Evolutionary conservation across 129 eudicot species (phyloP).

Genomic region (Lactuca saligna): DNA sequence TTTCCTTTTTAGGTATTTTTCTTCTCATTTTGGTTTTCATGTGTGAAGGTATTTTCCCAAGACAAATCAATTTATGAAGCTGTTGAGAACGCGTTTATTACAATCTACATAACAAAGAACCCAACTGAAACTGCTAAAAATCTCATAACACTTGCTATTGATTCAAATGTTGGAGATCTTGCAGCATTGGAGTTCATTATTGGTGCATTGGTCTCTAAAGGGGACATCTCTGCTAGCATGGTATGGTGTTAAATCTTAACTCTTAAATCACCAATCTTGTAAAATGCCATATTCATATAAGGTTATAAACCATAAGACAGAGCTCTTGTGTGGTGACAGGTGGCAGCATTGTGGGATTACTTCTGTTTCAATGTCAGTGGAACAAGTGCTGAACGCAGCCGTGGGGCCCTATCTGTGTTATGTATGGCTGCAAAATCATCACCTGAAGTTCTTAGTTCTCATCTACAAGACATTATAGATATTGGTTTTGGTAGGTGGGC

Average conservation of each 20-base stretch:
- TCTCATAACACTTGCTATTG: slow-evolving; percentile 71
- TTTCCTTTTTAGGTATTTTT: neutral
- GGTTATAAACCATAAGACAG: too few relatives aligned
- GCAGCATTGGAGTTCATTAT: slow-evolving; percentile 84
- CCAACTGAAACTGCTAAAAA: slow-evolving; percentile 86
- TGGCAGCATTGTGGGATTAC: slow-evolving; percentile 94
- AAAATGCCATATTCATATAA: neutral
- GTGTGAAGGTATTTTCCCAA: slow-evolving; percentile 81
- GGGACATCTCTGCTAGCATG: slow-evolving; percentile 69
- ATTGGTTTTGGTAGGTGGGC: slow-evolving; percentile 99
- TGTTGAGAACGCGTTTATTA: slow-evolving; percentile 85
- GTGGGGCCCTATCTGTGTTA: slow-evolving; percentile 80
- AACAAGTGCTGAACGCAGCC: slow-evolving; percentile 86
- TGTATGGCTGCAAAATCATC: slow-evolving; percentile 99
- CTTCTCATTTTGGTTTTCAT: slow-evolving; percentile 1
- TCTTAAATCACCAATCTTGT: neutral
- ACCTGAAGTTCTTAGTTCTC: slow-evolving; percentile 69
- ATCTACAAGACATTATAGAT: slow-evolving; percentile 88
- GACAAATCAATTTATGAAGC: slow-evolving; percentile 94
- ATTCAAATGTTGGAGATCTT: slow-evolving; percentile 94
- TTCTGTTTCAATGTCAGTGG: slow-evolving; percentile 85
- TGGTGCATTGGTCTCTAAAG: slow-evolving; percentile 81
- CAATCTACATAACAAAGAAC: slow-evolving; percentile 75
- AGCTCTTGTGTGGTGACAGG: slow-evolving; percentile 40
- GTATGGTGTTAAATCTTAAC: slow-evolving; percentile 33